Base-by-base conservation (phyloP, 208 protist species). In the Phytomonas francai region DNA sequence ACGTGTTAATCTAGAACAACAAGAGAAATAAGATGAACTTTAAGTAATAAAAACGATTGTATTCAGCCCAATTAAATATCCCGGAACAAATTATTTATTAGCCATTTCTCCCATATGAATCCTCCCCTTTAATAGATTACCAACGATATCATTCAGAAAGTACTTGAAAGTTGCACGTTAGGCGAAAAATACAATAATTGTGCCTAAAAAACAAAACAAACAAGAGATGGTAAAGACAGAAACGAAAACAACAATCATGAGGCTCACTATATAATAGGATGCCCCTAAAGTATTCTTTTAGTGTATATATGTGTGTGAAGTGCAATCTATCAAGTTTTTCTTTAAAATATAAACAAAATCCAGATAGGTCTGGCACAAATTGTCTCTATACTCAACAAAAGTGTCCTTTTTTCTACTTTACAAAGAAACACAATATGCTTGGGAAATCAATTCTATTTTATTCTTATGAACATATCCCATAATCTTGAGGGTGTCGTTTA, bases 351-450 rank as follows among this genome's bases (percentile, higher is more conserved):
- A 19, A 49, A 49, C 16, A 49, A 22, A 49, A 19, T 3, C 9
- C 12, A 19, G 12, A 49, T 49, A 49, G 39, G 39, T 19, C 6
- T 49, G 39, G 39, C 39, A 49, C 9, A 19, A 49, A 2, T 9
- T 49, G 16, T 49, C 39, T 19, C 39, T 49, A 12, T 3, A 19
- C 39, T 49, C 30, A 75, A 71, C 11, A 64, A 54, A 70, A 70
- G 65, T 36, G 29, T 51, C 1, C 9, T 65, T n/a, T 22, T 61
- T 33, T 61, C 12, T 2, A 28, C 11, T 61, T 12, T 61, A 34
- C 57, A 34, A 61, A 30, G 57, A 61, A 61, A 61, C 57, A 28
- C 57, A 28, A 61, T 61, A 19, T 16, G 29, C 27, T 61, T 28
- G 9, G 3, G 1, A 19, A 61, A 61, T 34, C 19, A 33, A 9